Evolutionary conservation across 1,284 basidiomycete genomes (phyloP), one percentile per base, ranked within the genome.

Genomic region (Cryptococcus sp.): DNA sequence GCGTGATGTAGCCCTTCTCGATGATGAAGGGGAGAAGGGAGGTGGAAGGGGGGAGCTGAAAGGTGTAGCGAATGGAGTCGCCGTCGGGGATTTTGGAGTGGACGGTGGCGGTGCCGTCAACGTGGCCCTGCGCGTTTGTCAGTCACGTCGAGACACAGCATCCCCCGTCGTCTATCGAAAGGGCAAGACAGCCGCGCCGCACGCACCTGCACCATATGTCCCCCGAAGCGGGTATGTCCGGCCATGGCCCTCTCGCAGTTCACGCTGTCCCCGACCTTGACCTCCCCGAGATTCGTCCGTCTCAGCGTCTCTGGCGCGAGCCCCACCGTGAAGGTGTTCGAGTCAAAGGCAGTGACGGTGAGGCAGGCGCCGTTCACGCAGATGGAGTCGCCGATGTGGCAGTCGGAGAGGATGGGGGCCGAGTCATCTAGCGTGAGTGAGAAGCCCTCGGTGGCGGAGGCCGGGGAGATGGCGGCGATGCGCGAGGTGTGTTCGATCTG

Each of bases 221-320:
- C 95, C 28, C 95, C 95, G 70, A 98, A 97, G 45, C 95, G 82
- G 11, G 86, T 86, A 78, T 95, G 89, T 1, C 88, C 87, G 15
- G 85, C 86, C 91, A 98, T 94, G 2, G 95, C 95, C 47, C 95
- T 84, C 80, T 99, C 95, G 50, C 95, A 83, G 77, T 98, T 98
- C 53, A 98, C 84, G 63, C 85, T 82, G 66, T 91, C 87, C 5
- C 90, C 91, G 8, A 87, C 85, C 62, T 82, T 83, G 58, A 91
- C 81, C 65, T 89, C 69, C 89, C 91, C 93, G 48, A 98, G 80
- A 79, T 98, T 90, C 13, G 94, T 98, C 75, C 91, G 82, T 50
- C 85, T 82, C 56, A 98, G 79, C 13, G 96, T 98, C 80, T 99
- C 96, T 62, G 95, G 94, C 46, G 94, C 94, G 38, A 98, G 79